These are phyloP conservation scores for Phytophthora capsici DNA, from an alignment of 352 stramenopile species.

Conservation along the genomic window DNA sequence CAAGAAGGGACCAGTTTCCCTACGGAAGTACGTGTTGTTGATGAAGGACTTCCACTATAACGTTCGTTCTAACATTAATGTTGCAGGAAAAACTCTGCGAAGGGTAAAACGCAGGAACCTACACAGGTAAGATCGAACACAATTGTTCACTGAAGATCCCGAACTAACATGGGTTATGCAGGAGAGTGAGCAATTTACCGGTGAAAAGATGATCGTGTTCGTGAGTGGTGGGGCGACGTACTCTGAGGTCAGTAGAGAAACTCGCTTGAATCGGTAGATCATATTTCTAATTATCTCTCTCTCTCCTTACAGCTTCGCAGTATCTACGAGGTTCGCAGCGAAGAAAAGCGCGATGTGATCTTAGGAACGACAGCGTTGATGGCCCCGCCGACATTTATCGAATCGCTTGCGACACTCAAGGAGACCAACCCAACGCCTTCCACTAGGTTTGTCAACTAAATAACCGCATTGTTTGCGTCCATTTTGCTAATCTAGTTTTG, in stretches of 20 bases:
- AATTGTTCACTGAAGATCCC: too few relatives aligned
- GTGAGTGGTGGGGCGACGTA: slow-evolving; percentile 94
- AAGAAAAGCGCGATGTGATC: slow-evolving; percentile 77
- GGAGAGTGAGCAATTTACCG: slow-evolving; percentile 65
- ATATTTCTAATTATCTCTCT: too few relatives aligned
- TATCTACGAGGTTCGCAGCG: slow-evolving; percentile 75
- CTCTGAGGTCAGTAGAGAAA: slow-evolving; percentile 80
- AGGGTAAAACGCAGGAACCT: slow-evolving; percentile 32
- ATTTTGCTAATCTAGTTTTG: not conserved
- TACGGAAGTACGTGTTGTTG: slow-evolving; percentile 68
- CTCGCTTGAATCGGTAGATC: not conserved
- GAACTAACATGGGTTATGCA: slow-evolving; percentile 16
- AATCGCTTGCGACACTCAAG: slow-evolving; percentile 68
- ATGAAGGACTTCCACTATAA: not conserved
- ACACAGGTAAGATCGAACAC: slow-evolving; percentile 14
- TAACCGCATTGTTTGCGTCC: not conserved
- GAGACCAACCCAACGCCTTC: slow-evolving; percentile 42
- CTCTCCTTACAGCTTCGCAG: slow-evolving; percentile 60
- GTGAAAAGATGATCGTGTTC: slow-evolving; percentile 96
- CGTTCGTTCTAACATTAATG: not conserved
- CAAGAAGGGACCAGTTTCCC: slow-evolving; percentile 72
- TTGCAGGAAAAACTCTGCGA: slow-evolving; percentile 47
- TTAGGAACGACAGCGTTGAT: slow-evolving; percentile 79
- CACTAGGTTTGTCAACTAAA: slow-evolving; percentile 10
- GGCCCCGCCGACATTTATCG: slow-evolving; percentile 61